A percentile compares a stretch with the other conserved stretches of the same genome.
These are phyloP conservation scores for Boletus huronensis DNA, from an alignment of 768 basidiomycete species.

Conservation along the genomic window DNA sequence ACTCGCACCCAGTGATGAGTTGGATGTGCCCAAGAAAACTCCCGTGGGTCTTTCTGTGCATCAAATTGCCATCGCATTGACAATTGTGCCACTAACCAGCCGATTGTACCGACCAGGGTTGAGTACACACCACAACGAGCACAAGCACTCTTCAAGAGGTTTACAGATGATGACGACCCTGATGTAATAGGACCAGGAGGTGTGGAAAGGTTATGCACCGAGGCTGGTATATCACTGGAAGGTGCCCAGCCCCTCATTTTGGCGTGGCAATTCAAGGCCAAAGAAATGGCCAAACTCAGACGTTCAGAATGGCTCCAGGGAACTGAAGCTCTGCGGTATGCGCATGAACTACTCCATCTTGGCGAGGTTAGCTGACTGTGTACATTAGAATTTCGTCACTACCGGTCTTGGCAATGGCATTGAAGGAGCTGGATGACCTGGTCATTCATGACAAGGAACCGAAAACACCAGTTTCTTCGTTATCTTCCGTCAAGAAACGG, in stretches of 20 bases:
- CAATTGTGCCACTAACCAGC: background rate
- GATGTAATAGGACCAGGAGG: conserved; percentile 67
- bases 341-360: background rate
- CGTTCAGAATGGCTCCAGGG: conserved; percentile 69
- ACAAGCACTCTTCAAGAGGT: conserved; percentile 54
- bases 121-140: conserved; percentile 52
- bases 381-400: conserved; percentile 49
- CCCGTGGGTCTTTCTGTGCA: conserved; percentile 22
- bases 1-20: conserved; percentile 49
- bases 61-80: background rate
- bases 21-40: conserved; percentile 31
- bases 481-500: conserved; percentile 33
- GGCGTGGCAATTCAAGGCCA: conserved; percentile 68
- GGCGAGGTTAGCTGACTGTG: background rate
- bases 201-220: conserved; percentile 65
- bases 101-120: conserved; percentile 7
- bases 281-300: conserved; percentile 71
- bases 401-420: conserved; percentile 43
- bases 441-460: conserved; percentile 48
- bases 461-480: conserved; percentile 21
- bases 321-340: conserved; percentile 44
- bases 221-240: conserved; percentile 70
- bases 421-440: conserved; percentile 63
- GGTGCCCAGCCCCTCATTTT: conserved; percentile 68
- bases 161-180: conserved; percentile 51